Base-by-base conservation (phyloP, 306 rosid genomes). In the Rosa multiflora region DNA sequence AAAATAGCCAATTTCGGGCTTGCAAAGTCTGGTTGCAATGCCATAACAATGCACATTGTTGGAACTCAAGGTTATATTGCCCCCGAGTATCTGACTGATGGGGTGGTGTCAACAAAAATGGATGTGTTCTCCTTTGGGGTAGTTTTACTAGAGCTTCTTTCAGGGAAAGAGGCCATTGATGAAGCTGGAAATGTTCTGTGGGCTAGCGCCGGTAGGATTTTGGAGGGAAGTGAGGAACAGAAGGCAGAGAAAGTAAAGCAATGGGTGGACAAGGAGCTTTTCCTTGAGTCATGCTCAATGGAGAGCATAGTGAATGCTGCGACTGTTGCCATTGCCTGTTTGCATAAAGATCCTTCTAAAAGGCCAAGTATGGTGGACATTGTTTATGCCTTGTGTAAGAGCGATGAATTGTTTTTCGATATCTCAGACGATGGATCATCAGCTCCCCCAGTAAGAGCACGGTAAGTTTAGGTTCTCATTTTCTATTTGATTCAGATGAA, bases 1-100 rank as follows among this genome's bases (percentile, higher is more conserved):
- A 95, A 93, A 78, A 95, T 95, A 56, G 99, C 99, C 48, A 95
- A 95, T 61, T 95, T 95, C 32, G 98, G 99, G 4, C 82, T 92
- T 0, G 99, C 99, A 8, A 95, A 95, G 73, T 88, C 93, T 0
- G 99, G 98, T 69, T 86, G 88, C 83, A 95, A 95, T 40, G 99
- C 98, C 75, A 95, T 95, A 18, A 95, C 99, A 8, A 95, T 91
- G 98, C 99, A 93, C 85, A 93, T 95, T 32, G 98, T 95, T 20
- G 99, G 98, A 21, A 92, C 99, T 59, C 99, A 92, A 81, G 99
- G 99, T 47, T 95, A 95, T 58, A 95, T 95, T 61, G 90, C 99
- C 20, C 99, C 99, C 0, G 99, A 95, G 47, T 95, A 95, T 83
- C 78, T 92, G 1, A 85, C 89, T 0, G 99, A 95, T 21, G 97